Base-by-base conservation (phyloP, 2,329 filamentous ascomycete species). In the Exophiala alcalophila region DNA sequence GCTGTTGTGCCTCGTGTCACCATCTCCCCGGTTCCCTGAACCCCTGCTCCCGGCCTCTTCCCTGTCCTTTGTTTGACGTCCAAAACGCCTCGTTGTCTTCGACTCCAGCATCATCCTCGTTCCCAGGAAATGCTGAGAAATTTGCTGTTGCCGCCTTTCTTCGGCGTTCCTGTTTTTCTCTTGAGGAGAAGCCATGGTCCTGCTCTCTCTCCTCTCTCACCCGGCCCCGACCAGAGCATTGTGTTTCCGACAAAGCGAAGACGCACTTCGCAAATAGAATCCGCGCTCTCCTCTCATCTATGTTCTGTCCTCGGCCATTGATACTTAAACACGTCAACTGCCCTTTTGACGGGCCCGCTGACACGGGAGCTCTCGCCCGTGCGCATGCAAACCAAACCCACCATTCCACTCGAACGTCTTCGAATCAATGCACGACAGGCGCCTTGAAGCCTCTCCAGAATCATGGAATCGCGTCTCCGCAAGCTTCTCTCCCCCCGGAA, bases 391-490 rank as follows among this genome's bases (percentile, higher is more conserved):
- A 33, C 25, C n/a, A n/a, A n/a, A n/a, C n/a, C n/a, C n/a, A 34
- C 37, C 20, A 18, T 4, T 30, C 23, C n/a, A n/a, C n/a, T n/a
- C n/a, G n/a, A n/a, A n/a, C n/a, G n/a, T 29, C 5, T 39, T 24
- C 18, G 28, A 26, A 38, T 42, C 49, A 51, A 51, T 48, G 48
- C 42, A 23, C 33, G 30, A 39, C 25, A 15, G 24, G 11, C 25
- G 15, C 20, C 25, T 12, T 40, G 21, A 23, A 41, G 18, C 21
- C 14, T 41, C 34, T 18, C 23, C 37, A 43, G 10, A 36, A 47
- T 25, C 27, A 52, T 52, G 49, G 49, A 52, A 33, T 46, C 41
- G 26, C 45, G 49, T 32, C 27, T 52, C 23, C 49, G 49, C 30
- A 52, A 49, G 23, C 26, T 52, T 9, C 41, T 48, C 20, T 44